Percentiles rank a stretch among this genome's conserved stretches.
Evolutionary conservation across 108 stramenopile genomes (phyloP).

Genomic region (Discostella stelligeroides): DNA sequence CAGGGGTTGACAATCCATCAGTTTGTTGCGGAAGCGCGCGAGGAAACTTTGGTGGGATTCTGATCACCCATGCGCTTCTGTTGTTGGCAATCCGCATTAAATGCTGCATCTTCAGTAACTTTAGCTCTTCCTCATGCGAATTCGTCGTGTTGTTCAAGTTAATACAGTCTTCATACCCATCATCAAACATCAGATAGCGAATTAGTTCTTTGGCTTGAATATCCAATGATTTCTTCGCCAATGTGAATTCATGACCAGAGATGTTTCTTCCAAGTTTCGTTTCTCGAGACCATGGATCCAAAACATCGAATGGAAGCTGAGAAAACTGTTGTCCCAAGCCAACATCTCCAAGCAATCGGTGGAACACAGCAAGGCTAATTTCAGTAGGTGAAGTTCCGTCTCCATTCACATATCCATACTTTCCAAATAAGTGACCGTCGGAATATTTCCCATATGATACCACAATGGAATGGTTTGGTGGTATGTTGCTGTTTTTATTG

Average conservation of each 20-base stretch:
- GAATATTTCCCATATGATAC: constrained; percentile 75
- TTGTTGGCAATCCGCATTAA: constrained; percentile 65
- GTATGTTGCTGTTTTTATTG: constrained; percentile 30
- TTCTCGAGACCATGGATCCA: constrained; percentile 12
- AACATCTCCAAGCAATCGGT: constrained; percentile 59
- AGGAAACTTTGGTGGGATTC: constrained; percentile 46
- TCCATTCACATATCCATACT: constrained; percentile 85
- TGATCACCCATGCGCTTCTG: constrained; percentile 59
- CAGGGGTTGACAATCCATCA: constrained; percentile 8
- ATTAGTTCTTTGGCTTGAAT: constrained; percentile 52
- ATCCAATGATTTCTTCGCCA: constrained; percentile 21
- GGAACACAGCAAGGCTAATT: constrained; percentile 63
- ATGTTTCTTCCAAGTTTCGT: background rate
- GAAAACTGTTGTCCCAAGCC: constrained; percentile 65
- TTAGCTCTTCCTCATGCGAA: constrained; percentile 49
- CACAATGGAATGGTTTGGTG: constrained; percentile 50
- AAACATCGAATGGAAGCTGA: constrained; percentile 46
- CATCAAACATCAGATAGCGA: constrained; percentile 76
- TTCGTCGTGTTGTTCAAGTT: background rate
- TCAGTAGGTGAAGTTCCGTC: constrained; percentile 74
- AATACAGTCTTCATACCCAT: constrained; percentile 75
- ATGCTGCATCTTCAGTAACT: constrained; percentile 69
- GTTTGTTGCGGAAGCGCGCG: constrained; percentile 41
- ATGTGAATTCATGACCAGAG: background rate
- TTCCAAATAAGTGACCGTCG: constrained; percentile 74